These are phyloP conservation scores for Fragosphaeria purpurea DNA, from an alignment of 2,329 filamentous ascomycete species.

Conservation along the genomic window DNA sequence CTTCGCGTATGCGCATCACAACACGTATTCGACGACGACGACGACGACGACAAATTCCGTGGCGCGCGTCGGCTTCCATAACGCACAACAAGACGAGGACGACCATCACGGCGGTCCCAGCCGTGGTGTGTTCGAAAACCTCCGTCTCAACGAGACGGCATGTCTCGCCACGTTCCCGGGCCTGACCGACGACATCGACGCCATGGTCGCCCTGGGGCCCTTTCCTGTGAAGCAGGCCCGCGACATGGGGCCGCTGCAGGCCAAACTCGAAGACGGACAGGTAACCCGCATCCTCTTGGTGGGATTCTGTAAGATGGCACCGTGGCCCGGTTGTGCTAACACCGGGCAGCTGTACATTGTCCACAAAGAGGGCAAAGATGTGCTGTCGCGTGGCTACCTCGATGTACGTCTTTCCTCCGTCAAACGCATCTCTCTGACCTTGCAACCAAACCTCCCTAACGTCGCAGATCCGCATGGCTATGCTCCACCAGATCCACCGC, in stretches of 20 bases:
- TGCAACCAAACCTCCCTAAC: too few species aligned
- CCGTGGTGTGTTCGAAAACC: background rate
- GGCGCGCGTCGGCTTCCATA: too few species aligned
- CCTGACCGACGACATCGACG: constrained; percentile 28
- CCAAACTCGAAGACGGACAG: constrained; percentile 26
- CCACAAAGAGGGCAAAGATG: background rate
- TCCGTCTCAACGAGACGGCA: constrained; percentile 18
- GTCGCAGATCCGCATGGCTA: constrained; percentile 1
- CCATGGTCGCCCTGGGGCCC: constrained; percentile 24
- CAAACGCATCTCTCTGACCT: background rate
- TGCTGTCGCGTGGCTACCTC: background rate
- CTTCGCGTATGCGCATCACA: too few species aligned
- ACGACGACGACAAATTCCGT: too few species aligned
- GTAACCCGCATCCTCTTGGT: constrained; percentile 10
- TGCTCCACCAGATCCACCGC: constrained; percentile 9
- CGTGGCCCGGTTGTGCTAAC: background rate
- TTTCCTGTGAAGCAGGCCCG: constrained; percentile 23
- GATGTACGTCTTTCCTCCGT: background rate
- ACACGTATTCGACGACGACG: too few species aligned
- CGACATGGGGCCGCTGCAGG: constrained; percentile 23
- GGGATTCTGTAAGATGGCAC: too few species aligned
- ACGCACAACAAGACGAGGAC: too few species aligned
- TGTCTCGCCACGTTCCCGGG: constrained; percentile 28
- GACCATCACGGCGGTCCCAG: too few species aligned
- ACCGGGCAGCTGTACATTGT: constrained; percentile 3